Conservation (phyloP, 1,284 basidiomycete genomes). For the Apiotrichum laibachii region DNA sequence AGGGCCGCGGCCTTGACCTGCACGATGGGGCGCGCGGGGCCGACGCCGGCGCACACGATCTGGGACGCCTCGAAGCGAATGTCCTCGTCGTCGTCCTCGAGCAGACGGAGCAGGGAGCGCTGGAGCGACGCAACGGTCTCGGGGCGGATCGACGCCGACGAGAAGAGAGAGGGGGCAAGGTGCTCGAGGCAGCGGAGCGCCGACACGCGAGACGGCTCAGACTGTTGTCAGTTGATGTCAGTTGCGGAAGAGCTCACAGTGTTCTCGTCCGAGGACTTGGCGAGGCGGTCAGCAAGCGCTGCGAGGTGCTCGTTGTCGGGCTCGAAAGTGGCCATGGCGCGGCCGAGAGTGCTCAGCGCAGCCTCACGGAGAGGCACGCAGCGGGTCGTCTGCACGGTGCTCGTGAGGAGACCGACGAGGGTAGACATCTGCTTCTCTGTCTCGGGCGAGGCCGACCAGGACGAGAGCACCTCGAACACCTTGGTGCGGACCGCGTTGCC, state of each 20-base stretch:
- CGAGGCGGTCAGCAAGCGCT: constrained; percentile 4
- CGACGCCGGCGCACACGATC: constrained; percentile 29
- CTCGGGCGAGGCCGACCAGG: constrained; percentile 2
- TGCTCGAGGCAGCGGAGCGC: constrained; percentile 27
- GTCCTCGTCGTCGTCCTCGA: constrained; percentile 47
- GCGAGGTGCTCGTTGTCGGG: neutral
- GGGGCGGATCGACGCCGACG: neutral
- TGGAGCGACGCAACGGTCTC: constrained; percentile 11
- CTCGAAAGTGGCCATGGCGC: constrained; percentile 11
- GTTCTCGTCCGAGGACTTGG: constrained; percentile 13
- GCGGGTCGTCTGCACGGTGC: constrained; percentile 4
- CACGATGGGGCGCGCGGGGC: constrained; percentile 17
- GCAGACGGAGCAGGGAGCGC: constrained; percentile 28
- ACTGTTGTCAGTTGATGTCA: constrained; percentile 22
- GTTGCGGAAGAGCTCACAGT: constrained; percentile 3
- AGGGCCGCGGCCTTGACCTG: constrained; percentile 29
- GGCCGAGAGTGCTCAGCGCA: constrained; percentile 32
- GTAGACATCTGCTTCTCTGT: neutral
- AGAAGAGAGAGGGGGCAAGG: constrained; percentile 19
- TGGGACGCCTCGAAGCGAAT: constrained; percentile 31
- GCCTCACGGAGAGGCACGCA: constrained; percentile 44
- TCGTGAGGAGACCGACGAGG: constrained; percentile 5
- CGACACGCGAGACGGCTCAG: constrained; percentile 32
- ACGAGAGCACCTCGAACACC: constrained; percentile 10
- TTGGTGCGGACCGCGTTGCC: constrained; percentile 16